Evolutionary conservation across 306 rosid genomes (phyloP).

Genomic region (Hippophae gyantsensis): DNA sequence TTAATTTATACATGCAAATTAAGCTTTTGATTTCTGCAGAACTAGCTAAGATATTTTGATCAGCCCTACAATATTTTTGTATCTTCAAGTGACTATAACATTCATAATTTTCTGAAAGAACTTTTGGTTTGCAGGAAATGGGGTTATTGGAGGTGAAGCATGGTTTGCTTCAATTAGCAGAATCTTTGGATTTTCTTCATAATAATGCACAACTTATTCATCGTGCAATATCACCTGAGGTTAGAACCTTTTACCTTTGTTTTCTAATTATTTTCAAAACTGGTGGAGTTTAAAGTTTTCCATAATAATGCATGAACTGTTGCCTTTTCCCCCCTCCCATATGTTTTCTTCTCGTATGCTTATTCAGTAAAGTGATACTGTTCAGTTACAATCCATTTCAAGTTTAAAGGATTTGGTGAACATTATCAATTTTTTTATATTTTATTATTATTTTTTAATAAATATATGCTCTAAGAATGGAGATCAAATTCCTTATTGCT

Average conservation of each 20-base stretch:
- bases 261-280: neutral
- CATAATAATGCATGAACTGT: neutral
- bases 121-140: constrained; percentile 56
- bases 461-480: too few species aligned
- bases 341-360: neutral
- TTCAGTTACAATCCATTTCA: too few species aligned
- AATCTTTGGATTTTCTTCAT: constrained; percentile 87
- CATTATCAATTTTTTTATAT: too few species aligned
- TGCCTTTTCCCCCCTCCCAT: neutral
- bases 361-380: neutral
- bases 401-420: too few species aligned
- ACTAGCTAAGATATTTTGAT: neutral
- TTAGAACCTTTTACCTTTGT: constrained; percentile 12
- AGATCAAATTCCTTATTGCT: too few species aligned
- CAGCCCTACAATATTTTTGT: neutral
- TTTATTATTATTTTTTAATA: too few species aligned
- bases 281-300: neutral
- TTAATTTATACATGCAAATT: neutral
- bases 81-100: neutral
- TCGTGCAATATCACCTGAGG: constrained; percentile 94
- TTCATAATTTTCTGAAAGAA: constrained; percentile 2
- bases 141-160: constrained; percentile 91
- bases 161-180: constrained; percentile 92
- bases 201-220: constrained; percentile 85
- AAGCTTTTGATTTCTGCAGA: neutral